phyloP scores from a whole-genome alignment of 192 early-diverging fungal genomes.

The Entomortierella chlamydospora region DNA sequence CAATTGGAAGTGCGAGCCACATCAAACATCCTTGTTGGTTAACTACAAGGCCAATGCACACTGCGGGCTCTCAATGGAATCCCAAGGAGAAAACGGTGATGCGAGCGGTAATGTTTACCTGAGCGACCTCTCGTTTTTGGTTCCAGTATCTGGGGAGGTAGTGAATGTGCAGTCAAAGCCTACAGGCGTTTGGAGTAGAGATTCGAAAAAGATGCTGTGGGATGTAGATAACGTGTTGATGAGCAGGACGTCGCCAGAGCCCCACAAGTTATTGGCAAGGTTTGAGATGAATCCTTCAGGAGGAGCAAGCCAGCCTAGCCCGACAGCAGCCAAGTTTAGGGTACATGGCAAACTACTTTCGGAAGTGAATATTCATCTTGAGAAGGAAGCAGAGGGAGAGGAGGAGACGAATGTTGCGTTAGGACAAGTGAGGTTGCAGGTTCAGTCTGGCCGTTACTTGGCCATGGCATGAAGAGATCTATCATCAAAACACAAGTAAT shows the following conservation, averaged over 20 bases:
- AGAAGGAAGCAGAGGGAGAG: conserved; percentile 11
- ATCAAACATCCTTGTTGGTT: conserved; percentile 59
- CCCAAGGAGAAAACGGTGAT: background rate
- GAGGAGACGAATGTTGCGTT: conserved; percentile 8
- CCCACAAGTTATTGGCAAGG: conserved; percentile 57
- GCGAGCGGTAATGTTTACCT: background rate
- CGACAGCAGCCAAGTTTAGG: conserved; percentile 58
- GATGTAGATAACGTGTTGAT: conserved; percentile 50
- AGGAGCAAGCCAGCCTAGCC: conserved; percentile 50
- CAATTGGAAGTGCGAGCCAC: conserved; percentile 66
- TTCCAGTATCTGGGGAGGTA: conserved; percentile 60
- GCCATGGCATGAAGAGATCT: conserved; percentile 19
- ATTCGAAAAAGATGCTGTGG: conserved; percentile 66
- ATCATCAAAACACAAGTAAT: background rate
- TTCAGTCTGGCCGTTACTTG: conserved; percentile 53
- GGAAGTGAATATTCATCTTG: conserved; percentile 29
- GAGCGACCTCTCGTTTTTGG: conserved; percentile 59
- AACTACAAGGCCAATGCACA: conserved; percentile 59
- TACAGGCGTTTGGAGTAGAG: conserved; percentile 59
- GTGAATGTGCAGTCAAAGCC: conserved; percentile 61
- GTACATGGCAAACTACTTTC: conserved; percentile 41
- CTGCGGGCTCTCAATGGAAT: conserved; percentile 24
- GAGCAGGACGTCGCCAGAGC: conserved; percentile 26
- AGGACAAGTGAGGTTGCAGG: conserved; percentile 49
- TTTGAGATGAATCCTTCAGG: conserved; percentile 55